Percentiles rank a stretch among this genome's conserved stretches.
Conservation (phyloP, 1,284 basidiomycete genomes). For the Cutaneotrichosporon daszewskae region DNA sequence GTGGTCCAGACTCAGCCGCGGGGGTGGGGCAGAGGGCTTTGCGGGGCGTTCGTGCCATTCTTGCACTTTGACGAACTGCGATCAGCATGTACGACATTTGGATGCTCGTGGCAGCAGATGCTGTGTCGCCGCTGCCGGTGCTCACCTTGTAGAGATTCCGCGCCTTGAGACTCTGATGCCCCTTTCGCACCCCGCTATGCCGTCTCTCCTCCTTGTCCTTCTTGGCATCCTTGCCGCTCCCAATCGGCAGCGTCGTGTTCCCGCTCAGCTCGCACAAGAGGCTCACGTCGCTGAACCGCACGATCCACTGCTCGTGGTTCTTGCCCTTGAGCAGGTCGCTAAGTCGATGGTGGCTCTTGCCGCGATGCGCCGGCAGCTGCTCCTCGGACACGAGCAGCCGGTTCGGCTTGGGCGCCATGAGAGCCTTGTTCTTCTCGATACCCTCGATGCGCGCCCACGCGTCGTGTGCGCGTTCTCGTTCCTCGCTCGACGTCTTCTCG, state of each 20-base stretch:
- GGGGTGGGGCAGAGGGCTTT: conserved; percentile 3
- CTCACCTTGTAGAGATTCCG: conserved; percentile 80
- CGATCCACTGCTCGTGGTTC: conserved; percentile 82
- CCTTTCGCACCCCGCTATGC: no score
- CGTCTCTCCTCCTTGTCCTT: conserved; percentile 56
- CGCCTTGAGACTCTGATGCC: conserved; percentile 67
- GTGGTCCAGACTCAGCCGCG: conserved; percentile 4
- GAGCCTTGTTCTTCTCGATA: conserved; percentile 62
- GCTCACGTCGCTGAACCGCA: conserved; percentile 90
- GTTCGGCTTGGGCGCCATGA: conserved; percentile 82
- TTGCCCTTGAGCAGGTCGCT: conserved; percentile 56
- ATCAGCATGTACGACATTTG: neutral
- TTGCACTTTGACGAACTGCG: conserved; percentile 61
- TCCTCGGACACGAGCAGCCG: conserved; percentile 80
- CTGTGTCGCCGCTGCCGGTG: no score
- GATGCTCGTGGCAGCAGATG: no score
- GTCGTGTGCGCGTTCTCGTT: conserved; percentile 88
- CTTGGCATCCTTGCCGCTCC: conserved; percentile 55
- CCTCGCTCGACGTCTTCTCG: conserved; percentile 93
- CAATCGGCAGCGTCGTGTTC: conserved; percentile 76
- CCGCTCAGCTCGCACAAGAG: conserved; percentile 85
- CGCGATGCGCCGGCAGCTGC: conserved; percentile 5
- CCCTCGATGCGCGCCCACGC: conserved; percentile 94
- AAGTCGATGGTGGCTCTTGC: conserved; percentile 66
- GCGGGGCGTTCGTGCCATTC: conserved; percentile 57